Conservation (phyloP, 495 filamentous ascomycete genomes). For the Hypomontagnella monticulosa region DNA sequence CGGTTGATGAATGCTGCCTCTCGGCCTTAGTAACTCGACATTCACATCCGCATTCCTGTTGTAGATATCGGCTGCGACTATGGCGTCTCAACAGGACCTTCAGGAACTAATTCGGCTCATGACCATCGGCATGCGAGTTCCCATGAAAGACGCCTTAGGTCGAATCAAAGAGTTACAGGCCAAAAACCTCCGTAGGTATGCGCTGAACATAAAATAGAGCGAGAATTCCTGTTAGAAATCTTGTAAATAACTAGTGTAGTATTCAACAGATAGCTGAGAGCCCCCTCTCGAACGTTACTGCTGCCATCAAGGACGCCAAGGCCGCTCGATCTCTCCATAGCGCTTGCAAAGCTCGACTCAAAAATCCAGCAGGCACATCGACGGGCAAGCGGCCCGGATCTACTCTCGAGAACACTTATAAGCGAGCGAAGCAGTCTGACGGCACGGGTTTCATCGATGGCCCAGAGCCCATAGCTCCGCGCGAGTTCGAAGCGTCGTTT, state of each 20-base stretch:
- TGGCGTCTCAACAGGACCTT: conserved; percentile 67
- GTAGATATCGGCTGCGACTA: conserved; percentile 30
- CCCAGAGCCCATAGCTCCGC: conserved; percentile 61
- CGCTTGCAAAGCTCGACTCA: conserved; percentile 71
- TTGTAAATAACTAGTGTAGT: conserved; percentile 48
- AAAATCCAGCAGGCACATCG: conserved; percentile 46
- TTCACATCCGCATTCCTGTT: not conserved
- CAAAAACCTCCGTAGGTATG: conserved; percentile 69
- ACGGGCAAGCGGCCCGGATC: conserved; percentile 51
- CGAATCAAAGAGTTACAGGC: conserved; percentile 74
- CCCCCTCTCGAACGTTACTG: conserved; percentile 61
- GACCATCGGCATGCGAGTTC: conserved; percentile 74
- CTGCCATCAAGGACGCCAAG: conserved; percentile 75
- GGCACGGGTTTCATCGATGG: conserved; percentile 46
- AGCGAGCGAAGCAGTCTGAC: conserved; percentile 54
- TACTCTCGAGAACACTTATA: conserved; percentile 44
- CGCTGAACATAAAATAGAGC: not conserved
- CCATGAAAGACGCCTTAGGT: conserved; percentile 73
- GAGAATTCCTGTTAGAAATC: conserved; percentile 1
- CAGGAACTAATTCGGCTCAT: conserved; percentile 81
- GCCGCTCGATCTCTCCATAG: conserved; percentile 72
- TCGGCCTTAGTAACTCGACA: not conserved
- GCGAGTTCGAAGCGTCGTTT: conserved; percentile 71
- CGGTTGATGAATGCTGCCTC: not conserved
- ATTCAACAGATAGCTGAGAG: conserved; percentile 70